A percentile compares a stretch with the other conserved stretches of the same genome.
These are phyloP conservation scores for Suillus paluster DNA, from an alignment of 768 basidiomycete species.

Conservation along the genomic window DNA sequence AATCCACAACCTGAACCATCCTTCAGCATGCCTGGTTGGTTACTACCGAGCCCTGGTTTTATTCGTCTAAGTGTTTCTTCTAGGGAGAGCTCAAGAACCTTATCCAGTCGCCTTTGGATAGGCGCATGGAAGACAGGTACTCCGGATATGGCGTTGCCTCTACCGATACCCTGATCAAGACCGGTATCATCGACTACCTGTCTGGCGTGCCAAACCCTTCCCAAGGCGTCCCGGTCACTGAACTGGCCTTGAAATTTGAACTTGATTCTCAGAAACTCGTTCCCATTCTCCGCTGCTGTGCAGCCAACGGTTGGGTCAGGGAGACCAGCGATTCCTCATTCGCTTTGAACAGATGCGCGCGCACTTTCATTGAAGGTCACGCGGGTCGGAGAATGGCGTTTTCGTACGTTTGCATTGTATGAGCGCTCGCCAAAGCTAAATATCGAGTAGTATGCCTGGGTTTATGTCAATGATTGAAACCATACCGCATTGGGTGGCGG, in stretches of 20 bases:
- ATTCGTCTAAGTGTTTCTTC: background rate
- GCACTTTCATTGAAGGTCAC: constrained; percentile 17
- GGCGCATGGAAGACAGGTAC: background rate
- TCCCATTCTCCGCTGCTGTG: constrained; percentile 18
- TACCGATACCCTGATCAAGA: constrained; percentile 19
- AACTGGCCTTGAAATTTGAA: constrained; percentile 17
- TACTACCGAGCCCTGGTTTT: background rate
- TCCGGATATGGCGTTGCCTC: constrained; percentile 20
- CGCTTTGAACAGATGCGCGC: constrained; percentile 20
- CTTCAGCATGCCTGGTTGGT: background rate
- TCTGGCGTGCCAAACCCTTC: constrained; percentile 7
- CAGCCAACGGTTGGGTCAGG: constrained; percentile 20
- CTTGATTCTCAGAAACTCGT: constrained; percentile 19
- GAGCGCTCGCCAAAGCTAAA: background rate
- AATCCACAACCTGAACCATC: too few species aligned
- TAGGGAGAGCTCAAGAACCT: constrained; percentile 1
- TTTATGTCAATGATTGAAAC: constrained; percentile 14
- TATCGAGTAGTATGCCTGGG: constrained; percentile 15
- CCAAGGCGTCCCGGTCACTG: constrained; percentile 14
- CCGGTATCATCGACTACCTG: constrained; percentile 20
- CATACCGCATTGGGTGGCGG: constrained; percentile 15
- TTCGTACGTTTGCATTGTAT: constrained; percentile 10
- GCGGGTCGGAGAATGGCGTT: constrained; percentile 19
- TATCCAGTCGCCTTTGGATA: constrained; percentile 1
- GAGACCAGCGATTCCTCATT: constrained; percentile 21